Base-by-base conservation (phyloP, 106 monocot species). In the Gastrodia elata region DNA sequence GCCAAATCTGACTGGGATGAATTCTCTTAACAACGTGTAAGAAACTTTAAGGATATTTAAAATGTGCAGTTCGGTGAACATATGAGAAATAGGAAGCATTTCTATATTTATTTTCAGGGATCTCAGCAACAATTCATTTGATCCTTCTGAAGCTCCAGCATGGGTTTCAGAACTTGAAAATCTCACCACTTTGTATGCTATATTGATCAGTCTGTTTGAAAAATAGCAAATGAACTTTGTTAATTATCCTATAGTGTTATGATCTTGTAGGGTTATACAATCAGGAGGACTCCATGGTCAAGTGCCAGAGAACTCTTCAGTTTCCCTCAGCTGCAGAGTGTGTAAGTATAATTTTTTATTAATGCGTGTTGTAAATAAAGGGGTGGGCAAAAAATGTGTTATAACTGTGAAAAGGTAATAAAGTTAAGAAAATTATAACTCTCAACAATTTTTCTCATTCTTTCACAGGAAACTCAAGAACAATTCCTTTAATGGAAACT, bases 161-260 rank as follows among this genome's bases (percentile, higher is more conserved):
- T 89, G 88, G 88, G 70, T 89, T 73, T 69, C 80, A 34, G 24
- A 74, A 46, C 8, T 83, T 33, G 27, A 16, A 36, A 64, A 77
- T 36, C 83, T 89, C 13, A 77, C 77, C 24, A 71, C 78, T 71
- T 42, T 89, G 88, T 85, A 41, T 83, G 82, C 78, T 64, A 33
- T 81, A 33, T 81, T 75, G 37, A 28, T 38, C 30, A 76, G n/a
- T 36, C 14, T 64, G 25, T 36, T 46, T 61, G 5, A 46, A 76
- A 18, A 35, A n/a, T 39, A 71, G 16, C 10, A 11, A 34, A 24
- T 56, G 35, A n/a, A 35, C 43, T 40, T 69, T 7, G 69, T 59
- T 61, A 61, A 61, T 32, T 61, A 11, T 14, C 27, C 32, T 13
- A 32, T 6, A 28, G 10, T 59, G 24, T 28, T 76, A n/a, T 49